Base-by-base conservation (phyloP, 352 stramenopile genomes). In the Pseudoperonospora humuli region DNA sequence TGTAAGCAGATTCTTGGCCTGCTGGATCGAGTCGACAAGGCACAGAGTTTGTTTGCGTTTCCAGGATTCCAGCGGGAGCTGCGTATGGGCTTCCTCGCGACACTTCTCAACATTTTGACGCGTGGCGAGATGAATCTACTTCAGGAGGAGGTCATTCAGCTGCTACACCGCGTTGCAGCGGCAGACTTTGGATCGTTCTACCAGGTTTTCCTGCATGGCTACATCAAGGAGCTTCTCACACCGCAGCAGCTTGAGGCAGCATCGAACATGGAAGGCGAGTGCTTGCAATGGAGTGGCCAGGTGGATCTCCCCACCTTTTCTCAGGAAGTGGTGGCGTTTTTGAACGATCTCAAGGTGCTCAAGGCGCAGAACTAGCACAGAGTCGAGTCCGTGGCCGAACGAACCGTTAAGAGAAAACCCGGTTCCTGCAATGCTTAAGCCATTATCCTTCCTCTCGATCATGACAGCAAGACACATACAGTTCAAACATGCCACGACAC, bases 181-280 rank as follows among this genome's bases (percentile, higher is more conserved):
- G 78, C 81, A n/a, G 71, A 91, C 46, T 86, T 87, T 45, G 42
- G 64, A 20, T 84, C 71, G 6, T 91, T 91, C 54, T 87, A 84
- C 40, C 71, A 85, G 39, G 51, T 70, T 1, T 87, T 86, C 42
- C 41, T 91, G 18, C 54, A 64, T 1, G 37, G 43, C 21, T 86
- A 84, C 50, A 64, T 81, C 17, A 72, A 84, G 40, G 64, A 86
- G 21, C 84, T 84, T 20, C 54, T 88, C 4, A 73, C 74, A 9
- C 54, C 75, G 7, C 15, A 54, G 14, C 58, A 85, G 41, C 45
- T 81, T 14, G 64, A 81, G 21, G 61, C 69, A 6, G 69, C 75
- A 0, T 57, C 55, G n/a, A 68, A 57, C 21, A 64, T 71, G 57
- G 61, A 81, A 31, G 65, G 66, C 42, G 57, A 78, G 26, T 86